Conservation (phyloP, 495 filamentous ascomycete species). For the Penicillium argentinense region DNA sequence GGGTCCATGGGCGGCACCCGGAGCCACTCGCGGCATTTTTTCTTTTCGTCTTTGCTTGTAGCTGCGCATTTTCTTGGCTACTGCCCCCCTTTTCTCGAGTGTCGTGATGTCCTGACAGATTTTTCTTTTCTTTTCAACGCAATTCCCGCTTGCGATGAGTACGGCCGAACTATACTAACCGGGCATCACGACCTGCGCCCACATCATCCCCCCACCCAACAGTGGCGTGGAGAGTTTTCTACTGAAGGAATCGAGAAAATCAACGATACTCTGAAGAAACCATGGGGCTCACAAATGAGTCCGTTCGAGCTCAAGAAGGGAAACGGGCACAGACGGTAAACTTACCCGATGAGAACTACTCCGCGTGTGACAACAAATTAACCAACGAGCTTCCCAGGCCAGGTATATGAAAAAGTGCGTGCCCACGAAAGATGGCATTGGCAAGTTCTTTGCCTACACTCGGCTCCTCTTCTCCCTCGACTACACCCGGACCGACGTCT, state of each 20-base stretch:
- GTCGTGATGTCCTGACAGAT: neutral
- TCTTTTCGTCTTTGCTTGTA: neutral
- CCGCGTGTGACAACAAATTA: too few relatives aligned
- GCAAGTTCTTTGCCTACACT: constrained; percentile 25
- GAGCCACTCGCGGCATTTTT: neutral
- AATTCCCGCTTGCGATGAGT: neutral
- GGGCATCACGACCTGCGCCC: too few relatives aligned
- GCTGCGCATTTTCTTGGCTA: neutral
- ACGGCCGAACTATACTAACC: too few relatives aligned
- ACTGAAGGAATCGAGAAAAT: too few relatives aligned
- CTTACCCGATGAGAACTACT: too few relatives aligned
- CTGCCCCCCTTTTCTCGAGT: neutral
- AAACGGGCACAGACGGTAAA: too few relatives aligned
- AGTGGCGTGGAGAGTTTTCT: too few relatives aligned
- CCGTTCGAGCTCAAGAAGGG: too few relatives aligned
- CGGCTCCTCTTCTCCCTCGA: constrained; percentile 34
- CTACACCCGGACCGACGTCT: constrained; percentile 28
- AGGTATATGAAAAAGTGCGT: constrained; percentile 16
- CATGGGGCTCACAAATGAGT: too few relatives aligned
- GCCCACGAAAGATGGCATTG: constrained; percentile 16
- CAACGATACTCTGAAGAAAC: too few relatives aligned
- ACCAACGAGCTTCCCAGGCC: neutral
- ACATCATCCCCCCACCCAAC: too few relatives aligned
- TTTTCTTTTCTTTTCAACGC: neutral
- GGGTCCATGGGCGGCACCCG: neutral